Conservation (phyloP, 2,329 filamentous ascomycete species). For the Drechslera avenae region DNA sequence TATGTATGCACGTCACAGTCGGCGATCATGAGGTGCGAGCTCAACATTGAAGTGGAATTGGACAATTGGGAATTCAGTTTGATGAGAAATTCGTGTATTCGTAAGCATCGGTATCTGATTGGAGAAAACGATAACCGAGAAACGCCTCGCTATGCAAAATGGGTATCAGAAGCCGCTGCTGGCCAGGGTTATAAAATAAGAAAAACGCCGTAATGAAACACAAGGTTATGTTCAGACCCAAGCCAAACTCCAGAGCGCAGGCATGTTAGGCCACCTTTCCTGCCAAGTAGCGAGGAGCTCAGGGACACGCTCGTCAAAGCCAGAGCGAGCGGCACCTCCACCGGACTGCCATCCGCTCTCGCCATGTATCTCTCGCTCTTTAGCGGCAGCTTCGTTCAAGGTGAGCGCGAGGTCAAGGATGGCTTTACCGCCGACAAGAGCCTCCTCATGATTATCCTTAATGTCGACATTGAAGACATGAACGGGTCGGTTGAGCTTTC, state of each 20-base stretch:
- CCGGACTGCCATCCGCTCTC: constrained; percentile 70
- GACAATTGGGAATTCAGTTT: too few relatives aligned
- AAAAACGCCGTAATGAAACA: constrained; percentile 5
- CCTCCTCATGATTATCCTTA: constrained; percentile 97
- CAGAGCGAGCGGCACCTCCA: constrained; percentile 62
- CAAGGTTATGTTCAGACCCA: constrained; percentile 69
- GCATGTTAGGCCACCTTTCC: constrained; percentile 88
- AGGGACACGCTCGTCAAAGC: constrained; percentile 91
- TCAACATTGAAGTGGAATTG: too few relatives aligned
- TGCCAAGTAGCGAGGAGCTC: constrained; percentile 94
- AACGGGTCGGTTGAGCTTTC: constrained; percentile 86
- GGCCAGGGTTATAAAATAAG: constrained; percentile 2
- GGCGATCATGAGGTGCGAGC: background rate
- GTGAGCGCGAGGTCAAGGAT: constrained; percentile 90
- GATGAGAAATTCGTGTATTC: constrained; percentile 3
- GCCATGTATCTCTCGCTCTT: constrained; percentile 73
- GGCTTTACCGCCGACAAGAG: constrained; percentile 83
- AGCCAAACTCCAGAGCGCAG: constrained; percentile 89
- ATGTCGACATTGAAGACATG: constrained; percentile 99
- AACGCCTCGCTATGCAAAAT: constrained; percentile 33
- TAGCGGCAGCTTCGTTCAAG: constrained; percentile 77
- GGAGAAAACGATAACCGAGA: background rate
- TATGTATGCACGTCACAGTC: background rate
- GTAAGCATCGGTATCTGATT: background rate
- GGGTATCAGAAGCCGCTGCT: constrained; percentile 25